Evolutionary conservation across 345 rosid genomes (phyloP), one percentile per base, ranked within the genome.

Genomic region (Nephelium lappaceum): DNA sequence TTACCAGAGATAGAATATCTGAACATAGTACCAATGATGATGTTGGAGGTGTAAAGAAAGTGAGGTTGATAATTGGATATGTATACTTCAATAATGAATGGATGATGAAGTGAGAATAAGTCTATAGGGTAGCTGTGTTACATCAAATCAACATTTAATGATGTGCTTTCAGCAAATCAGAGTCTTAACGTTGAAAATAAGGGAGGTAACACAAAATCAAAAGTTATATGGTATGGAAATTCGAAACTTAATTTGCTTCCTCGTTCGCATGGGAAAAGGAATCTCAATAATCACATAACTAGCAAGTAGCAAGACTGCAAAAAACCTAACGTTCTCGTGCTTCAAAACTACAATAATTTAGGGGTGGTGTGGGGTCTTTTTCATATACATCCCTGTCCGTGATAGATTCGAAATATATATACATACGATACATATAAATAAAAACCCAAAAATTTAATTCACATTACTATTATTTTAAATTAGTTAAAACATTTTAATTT

Each of bases 291-390:
- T 51, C 63, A 57, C 23, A 57, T 1, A 57, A 41, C 43, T 41
- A 6, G 43, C 43, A 24, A 43, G 69, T 5, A 47, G 36, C 69
- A 63, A 64, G 27, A 27, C 23, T 45, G 11, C 27, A 45, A 74
- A 74, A 65, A 75, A 75, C 51, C 14, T 27, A 12, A 11, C 24
- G 14, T 24, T 74, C 58, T 49, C 49, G 74, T 23, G 70, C 58
- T 53, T 43, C 64, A 19, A 61, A 67, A 67, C 72, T 76, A 39
- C 58, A 77, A 80, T 75, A 77, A 78, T 71, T 51, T 57, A 53
- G 25, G 67, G 0, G 25, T n/a, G 75, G 80, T 12, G 79, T 71
- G 69, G 67, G 80, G 72, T 49, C 47, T 53, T 18, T 18, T 49
- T 57, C 19, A 21, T 57, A 57, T 6, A 57, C 10, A n/a, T 18